Base-by-base conservation (phyloP, 1,284 basidiomycete species). In the Cutaneotrichosporon dermatis region DNA sequence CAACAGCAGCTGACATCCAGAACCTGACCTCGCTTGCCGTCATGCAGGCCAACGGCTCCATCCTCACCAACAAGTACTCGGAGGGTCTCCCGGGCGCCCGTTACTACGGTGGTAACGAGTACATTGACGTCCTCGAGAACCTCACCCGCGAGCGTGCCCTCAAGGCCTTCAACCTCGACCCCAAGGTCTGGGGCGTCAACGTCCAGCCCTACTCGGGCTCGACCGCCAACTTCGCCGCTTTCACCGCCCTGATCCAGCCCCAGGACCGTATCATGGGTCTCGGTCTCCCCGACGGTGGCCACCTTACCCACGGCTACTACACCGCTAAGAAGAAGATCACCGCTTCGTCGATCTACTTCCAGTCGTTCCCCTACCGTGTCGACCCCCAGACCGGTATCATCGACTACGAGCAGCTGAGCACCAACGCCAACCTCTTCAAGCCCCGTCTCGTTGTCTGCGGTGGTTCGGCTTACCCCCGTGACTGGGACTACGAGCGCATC, bases 301-400 rank as follows among this genome's bases (percentile, higher is more conserved):
- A 99, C 80, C 85, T 99, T 67, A 97, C 94, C 46, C 94, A 98
- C 79, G 94, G 94, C 43, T 96, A 96, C 83, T 98, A 97, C 81
- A 98, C 94, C 65, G 93, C 93, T 65, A 97, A 97, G 83, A 96
- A 97, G 85, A 99, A 99, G 82, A 99, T 99, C 86, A 97, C 95
- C 55, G 93, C 96, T 35, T 99, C 95, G 44, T 98, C 95, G 15
- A 98, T 99, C 82, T 99, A 99, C 85, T 99, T 99, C 89, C 94
- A 99, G 80, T 97, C 95, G 50, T 85, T 98, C 79, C 96, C 96
- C 53, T 99, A 99, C 77, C 87, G 85, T 62, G 90, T 99, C 69
- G 85, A 88, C 74, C 87, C 88, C 54, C 79, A 85, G 58, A 91
- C 88, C 62, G 89, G 96, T 77, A 83, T 95, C 70, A 88, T 99